These are phyloP conservation scores for Teratosphaeria epicoccoides DNA, from an alignment of 2,329 filamentous ascomycete genomes.

Conservation along the genomic window DNA sequence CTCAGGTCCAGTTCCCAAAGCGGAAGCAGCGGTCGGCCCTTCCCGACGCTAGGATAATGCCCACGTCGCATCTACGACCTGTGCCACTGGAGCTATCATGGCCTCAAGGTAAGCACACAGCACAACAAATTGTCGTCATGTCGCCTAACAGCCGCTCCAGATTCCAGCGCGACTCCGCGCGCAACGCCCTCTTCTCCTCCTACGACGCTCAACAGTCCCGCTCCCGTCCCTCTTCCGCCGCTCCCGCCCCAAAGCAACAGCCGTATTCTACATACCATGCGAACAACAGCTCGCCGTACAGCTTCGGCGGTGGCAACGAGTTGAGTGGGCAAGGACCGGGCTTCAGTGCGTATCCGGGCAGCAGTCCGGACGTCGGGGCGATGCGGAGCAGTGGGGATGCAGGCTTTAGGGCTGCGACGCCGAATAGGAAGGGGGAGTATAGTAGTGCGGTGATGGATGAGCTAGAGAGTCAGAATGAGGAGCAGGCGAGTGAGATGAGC, in stretches of 20 bases:
- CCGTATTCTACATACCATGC: constrained; percentile 14
- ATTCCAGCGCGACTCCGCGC: constrained; percentile 27
- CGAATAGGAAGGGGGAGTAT: constrained; percentile 67
- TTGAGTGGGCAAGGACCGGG: constrained; percentile 10
- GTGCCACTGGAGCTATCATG: neutral
- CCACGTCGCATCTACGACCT: neutral
- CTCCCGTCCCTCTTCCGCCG: constrained; percentile 22
- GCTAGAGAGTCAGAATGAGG: constrained; percentile 90
- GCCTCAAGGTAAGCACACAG: constrained; percentile 2
- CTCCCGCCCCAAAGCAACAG: constrained; percentile 11
- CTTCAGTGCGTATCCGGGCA: constrained; percentile 24
- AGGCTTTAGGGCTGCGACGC: constrained; percentile 33
- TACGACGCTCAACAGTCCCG: constrained; percentile 25
- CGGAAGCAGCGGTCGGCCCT: neutral
- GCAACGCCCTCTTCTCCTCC: constrained; percentile 31
- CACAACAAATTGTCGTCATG: neutral
- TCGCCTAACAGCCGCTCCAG: constrained; percentile 1
- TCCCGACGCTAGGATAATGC: neutral
- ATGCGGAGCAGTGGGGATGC: constrained; percentile 15
- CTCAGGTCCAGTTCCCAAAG: neutral
- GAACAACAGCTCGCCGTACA: constrained; percentile 14
- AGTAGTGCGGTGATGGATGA: constrained; percentile 84
- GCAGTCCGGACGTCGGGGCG: constrained; percentile 7
- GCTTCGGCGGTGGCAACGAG: constrained; percentile 8
- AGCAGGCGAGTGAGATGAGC: constrained; percentile 78